Base-by-base conservation (phyloP, 78 protist species). In the Dictyostelium firmibasis region DNA sequence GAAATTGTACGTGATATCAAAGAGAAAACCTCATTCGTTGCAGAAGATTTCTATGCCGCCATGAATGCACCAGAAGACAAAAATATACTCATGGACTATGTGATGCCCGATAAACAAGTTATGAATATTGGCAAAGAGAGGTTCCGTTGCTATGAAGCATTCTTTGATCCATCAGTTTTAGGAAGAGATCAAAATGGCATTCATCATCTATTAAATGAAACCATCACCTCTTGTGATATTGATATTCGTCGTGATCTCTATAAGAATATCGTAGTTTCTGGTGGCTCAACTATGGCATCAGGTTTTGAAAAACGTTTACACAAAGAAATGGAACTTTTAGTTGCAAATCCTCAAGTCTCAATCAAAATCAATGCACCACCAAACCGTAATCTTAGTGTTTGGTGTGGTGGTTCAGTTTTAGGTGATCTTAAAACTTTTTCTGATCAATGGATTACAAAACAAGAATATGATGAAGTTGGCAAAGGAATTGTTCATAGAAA, bases 1-100 rank as follows among this genome's bases (percentile, higher is more conserved):
- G 99, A 99, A 82, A 97, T 98, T n/a, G 99, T 97, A 35, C 70
- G 98, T 9, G 98, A 97, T 91, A 96, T 98, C 97, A 98, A 99
- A 97, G 99, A 98, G 86, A 96, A 97, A 83, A 92, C 94, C 6
- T 31, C 95, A 69, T 97, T 96, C 33, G 98, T 97, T n/a, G 87
- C 75, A 0, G 41, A 50, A 10, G 96, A 92, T 69, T 72, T 16
- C 72, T 18, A 25, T 18, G 85, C 33, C 10, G 7, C 50, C 6
- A 38, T 33, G 41, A 31, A 27, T 1, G 14, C 25, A 6, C 29
- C 64, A 3, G 77, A 72, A 16, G 84, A 79, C 27, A 82, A 77
- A 3, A 13, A 67, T 2, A 29, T 96, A 31, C 97, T 97, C 85
- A 92, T 69, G 92, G 69, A 84, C n/a, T 99, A 98, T 95, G 96